Conservation (phyloP, 1,284 basidiomycete species). For the Cryptococcus deneoformans region DNA sequence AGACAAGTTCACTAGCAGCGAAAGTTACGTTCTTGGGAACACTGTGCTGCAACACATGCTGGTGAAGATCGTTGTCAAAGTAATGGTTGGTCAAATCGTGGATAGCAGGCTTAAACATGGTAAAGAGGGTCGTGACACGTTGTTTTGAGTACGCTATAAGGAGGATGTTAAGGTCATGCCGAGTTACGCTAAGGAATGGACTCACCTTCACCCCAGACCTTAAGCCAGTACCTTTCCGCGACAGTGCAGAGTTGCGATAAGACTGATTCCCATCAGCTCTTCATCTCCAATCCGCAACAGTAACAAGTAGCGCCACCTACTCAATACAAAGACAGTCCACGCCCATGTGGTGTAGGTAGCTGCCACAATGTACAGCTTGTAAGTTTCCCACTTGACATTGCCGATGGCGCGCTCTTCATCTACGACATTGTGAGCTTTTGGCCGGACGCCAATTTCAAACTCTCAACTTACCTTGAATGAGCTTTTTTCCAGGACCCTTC, state of each 20-base stretch:
- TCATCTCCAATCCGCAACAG: not conserved
- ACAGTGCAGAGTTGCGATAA: constrained; percentile 54
- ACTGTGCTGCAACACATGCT: constrained; percentile 30
- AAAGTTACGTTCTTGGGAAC: not conserved
- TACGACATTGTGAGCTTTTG: constrained; percentile 6
- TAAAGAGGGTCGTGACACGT: constrained; percentile 12
- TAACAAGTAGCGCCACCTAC: constrained; percentile 12
- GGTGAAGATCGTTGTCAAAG: constrained; percentile 18
- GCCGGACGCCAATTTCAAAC: not conserved
- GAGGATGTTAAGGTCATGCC: not conserved
- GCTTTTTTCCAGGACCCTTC: constrained; percentile 41
- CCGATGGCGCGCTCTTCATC: constrained; percentile 63
- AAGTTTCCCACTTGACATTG: constrained; percentile 73
- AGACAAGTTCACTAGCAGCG: not conserved
- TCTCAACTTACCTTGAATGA: constrained; percentile 33
- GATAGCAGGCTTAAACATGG: constrained; percentile 15
- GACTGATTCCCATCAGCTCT: constrained; percentile 23
- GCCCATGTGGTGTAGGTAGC: constrained; percentile 46
- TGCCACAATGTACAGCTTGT: constrained; percentile 66
- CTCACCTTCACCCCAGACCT: constrained; percentile 55
- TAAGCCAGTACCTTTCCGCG: constrained; percentile 64
- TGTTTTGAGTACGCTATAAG: constrained; percentile 30
- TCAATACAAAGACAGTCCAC: constrained; percentile 33
- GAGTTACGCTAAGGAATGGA: not conserved
- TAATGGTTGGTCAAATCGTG: constrained; percentile 11